phyloP scores from a whole-genome alignment of 129 eudicot genomes.

The Solidago caesia region DNA sequence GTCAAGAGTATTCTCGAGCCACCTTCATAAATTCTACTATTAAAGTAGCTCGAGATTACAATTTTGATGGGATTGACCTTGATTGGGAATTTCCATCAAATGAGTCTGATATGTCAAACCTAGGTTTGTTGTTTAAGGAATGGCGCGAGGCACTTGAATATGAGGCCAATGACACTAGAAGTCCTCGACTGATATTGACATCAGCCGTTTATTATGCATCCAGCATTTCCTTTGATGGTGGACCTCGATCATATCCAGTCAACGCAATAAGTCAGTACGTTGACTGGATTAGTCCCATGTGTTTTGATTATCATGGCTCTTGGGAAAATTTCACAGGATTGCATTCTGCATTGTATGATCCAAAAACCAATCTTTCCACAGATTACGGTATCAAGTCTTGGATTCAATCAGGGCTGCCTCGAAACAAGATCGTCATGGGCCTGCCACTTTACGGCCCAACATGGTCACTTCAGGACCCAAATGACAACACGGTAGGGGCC shows the following conservation, averaged over 20 bases:
- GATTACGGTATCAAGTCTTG: slow-evolving; percentile 43
- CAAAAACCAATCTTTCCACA: slow-evolving; percentile 31
- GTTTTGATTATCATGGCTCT: slow-evolving; percentile 40
- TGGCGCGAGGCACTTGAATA: slow-evolving; percentile 42
- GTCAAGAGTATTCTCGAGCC: slow-evolving; percentile 27
- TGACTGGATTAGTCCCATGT: slow-evolving; percentile 51
- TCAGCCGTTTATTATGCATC: slow-evolving; percentile 39
- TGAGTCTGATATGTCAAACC: slow-evolving; percentile 34
- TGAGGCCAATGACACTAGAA: slow-evolving; percentile 25
- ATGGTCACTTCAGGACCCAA: slow-evolving; percentile 41
- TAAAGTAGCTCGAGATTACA: slow-evolving; percentile 33
- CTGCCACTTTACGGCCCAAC: slow-evolving; percentile 43
- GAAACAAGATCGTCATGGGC: slow-evolving; percentile 37
- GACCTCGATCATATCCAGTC: slow-evolving; percentile 32
- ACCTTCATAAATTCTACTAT: slow-evolving; percentile 42
- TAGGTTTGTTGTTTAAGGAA: slow-evolving; percentile 40
- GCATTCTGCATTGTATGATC: slow-evolving; percentile 38
- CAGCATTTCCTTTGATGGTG: slow-evolving; percentile 15
- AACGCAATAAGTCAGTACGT: slow-evolving; percentile 30
- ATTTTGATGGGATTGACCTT: slow-evolving; percentile 45
- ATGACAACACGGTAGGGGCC: slow-evolving; percentile 37
- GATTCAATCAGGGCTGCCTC: slow-evolving; percentile 36
- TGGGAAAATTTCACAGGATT: slow-evolving; percentile 38
- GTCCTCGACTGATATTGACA: slow-evolving; percentile 32
- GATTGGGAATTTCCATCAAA: slow-evolving; percentile 50